Base-by-base conservation (phyloP, 768 basidiomycete species). In the Tylopilus plumbeoviolaceoides region DNA sequence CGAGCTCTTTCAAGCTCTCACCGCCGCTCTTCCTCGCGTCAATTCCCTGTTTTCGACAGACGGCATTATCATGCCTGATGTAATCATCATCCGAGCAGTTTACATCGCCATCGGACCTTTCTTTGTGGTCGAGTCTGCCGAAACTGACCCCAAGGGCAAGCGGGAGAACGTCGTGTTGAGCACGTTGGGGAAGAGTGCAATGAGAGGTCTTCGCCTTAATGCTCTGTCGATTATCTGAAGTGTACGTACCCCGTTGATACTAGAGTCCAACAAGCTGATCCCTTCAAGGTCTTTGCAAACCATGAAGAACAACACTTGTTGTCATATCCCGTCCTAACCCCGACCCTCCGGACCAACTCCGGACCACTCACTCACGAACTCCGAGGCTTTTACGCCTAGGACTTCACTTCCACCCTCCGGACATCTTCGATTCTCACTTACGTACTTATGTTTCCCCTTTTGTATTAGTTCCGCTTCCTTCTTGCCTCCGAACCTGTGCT, bases 21-120 rank as follows among this genome's bases (percentile, higher is more conserved):
- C 85, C 1, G 78, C 85, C 1, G 78, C 86, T 5, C 71, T 97
- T 12, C 89, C 91, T 2, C 79, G 83, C 28, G 79, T 98, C 46
- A 85, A 86, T 55, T 75, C 77, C 11, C 77, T 98, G 30, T 77
- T 98, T 49, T 81, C 80, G 44, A 80, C 85, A 1, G 85, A 88
- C 63, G 75, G 78, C 54, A 78, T 86, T 58, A 73, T 59, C 51
- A 72, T 98, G 85, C 89, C 90, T 2, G 97, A 98, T 56, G 70
- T 84, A 1, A 89, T 98, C 59, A 89, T 98, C 63, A 97, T 98
- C 47, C 86, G 90, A 59, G 85, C 87, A 0, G 89, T 97, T 5
- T 98, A 95, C 68, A 87, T 98, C 47, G 83, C 93, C 4, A 92
- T 98, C 58, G 91, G 90, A 7, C 95, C 95, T 0, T 94, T 98